A percentile compares a stretch with the other conserved stretches of the same genome.
phyloP scores from a whole-genome alignment of 805 yeast genomes.

The Teunomyces gatunensis region DNA sequence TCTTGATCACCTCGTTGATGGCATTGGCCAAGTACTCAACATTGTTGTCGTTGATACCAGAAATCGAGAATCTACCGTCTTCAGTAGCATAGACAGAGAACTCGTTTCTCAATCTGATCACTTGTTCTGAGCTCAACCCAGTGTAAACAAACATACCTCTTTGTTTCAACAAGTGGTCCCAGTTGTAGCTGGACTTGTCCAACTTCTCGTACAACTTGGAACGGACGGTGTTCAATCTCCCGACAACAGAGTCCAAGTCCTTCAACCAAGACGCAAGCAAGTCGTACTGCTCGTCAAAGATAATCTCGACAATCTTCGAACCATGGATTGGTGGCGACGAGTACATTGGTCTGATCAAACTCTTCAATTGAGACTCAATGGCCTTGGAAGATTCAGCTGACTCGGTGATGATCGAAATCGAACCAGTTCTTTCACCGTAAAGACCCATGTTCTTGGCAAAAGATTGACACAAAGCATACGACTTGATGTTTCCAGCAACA shows the following conservation, averaged over 20 bases:
- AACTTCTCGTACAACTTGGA: slow-evolving; percentile 58
- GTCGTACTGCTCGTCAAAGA: slow-evolving; percentile 53
- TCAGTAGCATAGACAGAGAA: slow-evolving; percentile 80
- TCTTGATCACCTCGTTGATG: slow-evolving; percentile 48
- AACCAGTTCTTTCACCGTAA: slow-evolving; percentile 66
- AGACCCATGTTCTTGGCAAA: slow-evolving; percentile 50
- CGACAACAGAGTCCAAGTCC: slow-evolving; percentile 77
- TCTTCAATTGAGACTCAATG: slow-evolving; percentile 79
- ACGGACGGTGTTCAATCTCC: slow-evolving; percentile 75
- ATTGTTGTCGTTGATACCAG: slow-evolving; percentile 80
- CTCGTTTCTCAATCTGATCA: slow-evolving; percentile 63
- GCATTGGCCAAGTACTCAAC: slow-evolving; percentile 71
- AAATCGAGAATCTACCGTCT: slow-evolving; percentile 89
- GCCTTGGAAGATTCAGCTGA: slow-evolving; percentile 48
- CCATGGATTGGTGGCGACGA: slow-evolving; percentile 97
- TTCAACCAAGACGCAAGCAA: slow-evolving; percentile 73
- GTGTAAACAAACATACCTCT: slow-evolving; percentile 97
- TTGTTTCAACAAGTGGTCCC: slow-evolving; percentile 86
- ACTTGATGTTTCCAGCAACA: slow-evolving; percentile 48
- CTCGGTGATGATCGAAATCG: slow-evolving; percentile 63
- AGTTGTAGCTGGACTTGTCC: slow-evolving; percentile 60
- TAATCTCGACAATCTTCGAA: slow-evolving; percentile 78
- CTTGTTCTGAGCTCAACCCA: slow-evolving; percentile 72
- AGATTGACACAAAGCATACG: slow-evolving; percentile 52
- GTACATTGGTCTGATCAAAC: slow-evolving; percentile 79